Evolutionary conservation across 805 yeast genomes (phyloP).

Genomic region (Deakozyma indianensis): DNA sequence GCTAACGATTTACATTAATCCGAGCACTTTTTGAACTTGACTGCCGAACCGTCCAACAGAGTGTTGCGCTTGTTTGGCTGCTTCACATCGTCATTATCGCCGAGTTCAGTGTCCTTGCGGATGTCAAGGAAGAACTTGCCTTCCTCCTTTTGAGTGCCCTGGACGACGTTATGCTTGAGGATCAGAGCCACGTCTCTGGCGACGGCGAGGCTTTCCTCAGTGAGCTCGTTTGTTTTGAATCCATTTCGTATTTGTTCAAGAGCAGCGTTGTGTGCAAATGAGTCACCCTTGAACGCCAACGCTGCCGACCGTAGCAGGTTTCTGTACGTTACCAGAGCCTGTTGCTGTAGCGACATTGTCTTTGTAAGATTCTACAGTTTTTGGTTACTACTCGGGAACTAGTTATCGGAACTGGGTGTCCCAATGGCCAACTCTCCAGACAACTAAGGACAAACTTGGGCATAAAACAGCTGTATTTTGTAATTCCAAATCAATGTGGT

Average conservation of each 20-base stretch:
- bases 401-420: too few species aligned
- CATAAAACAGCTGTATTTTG: too few species aligned
- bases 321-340: conserved; percentile 10
- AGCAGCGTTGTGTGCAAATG: conserved; percentile 9
- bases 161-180: conserved; percentile 68
- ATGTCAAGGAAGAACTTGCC: conserved; percentile 37
- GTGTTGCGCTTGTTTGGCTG: background rate
- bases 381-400: too few species aligned
- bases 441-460: too few species aligned
- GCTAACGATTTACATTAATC: too few species aligned
- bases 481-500: too few species aligned
- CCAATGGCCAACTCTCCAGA: too few species aligned
- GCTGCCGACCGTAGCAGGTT: conserved; percentile 12
- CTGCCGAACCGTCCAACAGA: background rate
- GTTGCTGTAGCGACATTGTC: background rate
- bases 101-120: conserved; percentile 73
- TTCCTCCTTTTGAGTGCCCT: conserved; percentile 34
- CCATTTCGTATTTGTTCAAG: conserved; percentile 9
- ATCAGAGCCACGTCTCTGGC: conserved; percentile 61
- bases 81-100: conserved; percentile 53
- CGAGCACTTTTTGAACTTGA: too few species aligned
- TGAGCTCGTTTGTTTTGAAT: conserved; percentile 6
- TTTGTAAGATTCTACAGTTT: too few species aligned
- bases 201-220: conserved; percentile 31
- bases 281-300: conserved; percentile 12